phyloP scores from a whole-genome alignment of 1,284 basidiomycete species.

The Phellopilus nigrolimitatus region DNA sequence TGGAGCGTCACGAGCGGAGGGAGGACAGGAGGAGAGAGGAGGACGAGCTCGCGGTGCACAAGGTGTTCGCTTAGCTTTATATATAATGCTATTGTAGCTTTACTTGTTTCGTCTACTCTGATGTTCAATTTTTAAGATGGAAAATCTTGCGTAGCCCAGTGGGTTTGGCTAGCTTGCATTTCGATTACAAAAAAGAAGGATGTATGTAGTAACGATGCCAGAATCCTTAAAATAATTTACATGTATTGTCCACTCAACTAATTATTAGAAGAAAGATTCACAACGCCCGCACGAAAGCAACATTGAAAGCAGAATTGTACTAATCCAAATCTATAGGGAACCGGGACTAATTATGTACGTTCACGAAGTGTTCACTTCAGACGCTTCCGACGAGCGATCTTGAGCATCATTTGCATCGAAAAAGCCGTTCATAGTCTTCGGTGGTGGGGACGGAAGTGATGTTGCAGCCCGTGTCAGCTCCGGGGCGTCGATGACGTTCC shows the following conservation, averaged over 20 bases:
- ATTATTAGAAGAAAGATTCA: neutral
- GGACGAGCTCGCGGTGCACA: constrained; percentile 79
- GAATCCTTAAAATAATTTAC: constrained; percentile 3
- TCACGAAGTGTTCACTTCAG: neutral
- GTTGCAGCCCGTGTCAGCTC: neutral
- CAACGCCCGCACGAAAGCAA: neutral
- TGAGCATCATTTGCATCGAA: neutral
- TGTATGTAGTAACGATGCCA: neutral
- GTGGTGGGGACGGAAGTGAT: too few relatives aligned
- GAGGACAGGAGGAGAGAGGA: constrained; percentile 65
- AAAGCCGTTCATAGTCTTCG: neutral
- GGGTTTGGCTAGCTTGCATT: too few relatives aligned
- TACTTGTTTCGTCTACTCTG: neutral
- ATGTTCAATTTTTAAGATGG: neutral
- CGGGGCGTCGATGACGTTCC: constrained; percentile 1
- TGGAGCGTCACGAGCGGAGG: constrained; percentile 62
- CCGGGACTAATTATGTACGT: neutral
- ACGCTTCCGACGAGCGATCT: neutral
- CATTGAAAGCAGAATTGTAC: neutral
- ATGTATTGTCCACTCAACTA: neutral
- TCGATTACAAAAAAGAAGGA: too few relatives aligned
- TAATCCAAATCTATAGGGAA: neutral
- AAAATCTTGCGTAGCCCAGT: too few relatives aligned
- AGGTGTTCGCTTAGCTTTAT: constrained; percentile 74
- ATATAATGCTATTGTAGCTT: neutral